phyloP scores from a whole-genome alignment of 495 filamentous ascomycete species.

The Viridothelium virens region DNA sequence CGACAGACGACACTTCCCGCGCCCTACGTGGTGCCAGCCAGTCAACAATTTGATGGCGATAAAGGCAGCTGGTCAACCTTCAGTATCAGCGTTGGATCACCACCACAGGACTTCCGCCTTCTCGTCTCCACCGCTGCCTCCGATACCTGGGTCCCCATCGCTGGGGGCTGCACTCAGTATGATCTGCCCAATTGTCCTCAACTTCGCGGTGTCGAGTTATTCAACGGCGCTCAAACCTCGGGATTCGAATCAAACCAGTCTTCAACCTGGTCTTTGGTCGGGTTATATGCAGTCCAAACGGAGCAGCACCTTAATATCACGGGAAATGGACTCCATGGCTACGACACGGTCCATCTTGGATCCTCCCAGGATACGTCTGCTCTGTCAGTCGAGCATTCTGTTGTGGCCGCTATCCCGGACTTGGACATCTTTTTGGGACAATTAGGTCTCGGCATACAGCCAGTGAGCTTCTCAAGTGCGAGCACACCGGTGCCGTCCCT shows the following conservation, averaged over 20 bases:
- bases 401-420: constrained; percentile 40
- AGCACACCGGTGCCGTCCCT: constrained; percentile 43
- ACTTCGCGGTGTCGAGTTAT: constrained; percentile 13
- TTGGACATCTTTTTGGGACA: constrained; percentile 47
- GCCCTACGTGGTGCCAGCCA: constrained; percentile 23
- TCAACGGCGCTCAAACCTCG: constrained; percentile 16
- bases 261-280: constrained; percentile 25
- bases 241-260: constrained; percentile 24
- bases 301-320: constrained; percentile 36
- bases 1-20: constrained; percentile 1
- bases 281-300: constrained; percentile 27
- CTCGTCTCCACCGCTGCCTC: constrained; percentile 42
- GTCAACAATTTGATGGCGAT: constrained; percentile 42
- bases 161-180: constrained; percentile 26
- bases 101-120: constrained; percentile 40
- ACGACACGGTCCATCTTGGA: constrained; percentile 47
- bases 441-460: constrained; percentile 46
- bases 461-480: constrained; percentile 45
- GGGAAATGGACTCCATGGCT: constrained; percentile 40
- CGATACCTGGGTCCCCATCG: constrained; percentile 38
- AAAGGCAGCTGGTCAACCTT: constrained; percentile 50
- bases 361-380: constrained; percentile 27
- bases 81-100: constrained; percentile 42
- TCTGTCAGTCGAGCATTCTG: constrained; percentile 3
- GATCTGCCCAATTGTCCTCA: constrained; percentile 8